phyloP scores from a whole-genome alignment of 192 early-diverging fungal genomes.

The Backusella sp. region DNA sequence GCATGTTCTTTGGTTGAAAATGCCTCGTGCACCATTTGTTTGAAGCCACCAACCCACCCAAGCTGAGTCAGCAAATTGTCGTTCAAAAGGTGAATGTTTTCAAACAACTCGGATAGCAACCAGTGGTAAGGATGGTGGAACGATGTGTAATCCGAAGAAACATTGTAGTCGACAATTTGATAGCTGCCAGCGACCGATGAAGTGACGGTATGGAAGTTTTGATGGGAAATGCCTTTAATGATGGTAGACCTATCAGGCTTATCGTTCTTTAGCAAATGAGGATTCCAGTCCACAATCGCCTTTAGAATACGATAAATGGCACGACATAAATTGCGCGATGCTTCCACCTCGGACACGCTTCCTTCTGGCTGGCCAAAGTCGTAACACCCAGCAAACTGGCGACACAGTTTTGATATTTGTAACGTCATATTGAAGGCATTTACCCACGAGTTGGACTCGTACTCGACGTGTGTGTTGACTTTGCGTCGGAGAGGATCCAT shows the following conservation, averaged over 20 bases:
- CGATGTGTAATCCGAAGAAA: constrained; percentile 62
- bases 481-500: constrained; percentile 89
- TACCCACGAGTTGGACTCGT: constrained; percentile 89
- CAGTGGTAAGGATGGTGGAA: constrained; percentile 94
- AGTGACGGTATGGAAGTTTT: constrained; percentile 41
- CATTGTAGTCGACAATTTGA: constrained; percentile 57
- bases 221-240: constrained; percentile 16
- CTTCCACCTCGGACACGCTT: background rate
- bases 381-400: constrained; percentile 71
- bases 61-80: constrained; percentile 50
- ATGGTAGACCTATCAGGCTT: background rate
- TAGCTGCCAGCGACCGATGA: constrained; percentile 39
- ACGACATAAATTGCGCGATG: constrained; percentile 19
- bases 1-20: constrained; percentile 34
- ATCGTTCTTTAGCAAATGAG: background rate
- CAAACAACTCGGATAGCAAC: constrained; percentile 79
- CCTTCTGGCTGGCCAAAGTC: background rate
- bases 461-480: constrained; percentile 82
- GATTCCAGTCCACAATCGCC: constrained; percentile 14
- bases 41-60: constrained; percentile 60
- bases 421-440: constrained; percentile 85
- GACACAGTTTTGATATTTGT: constrained; percentile 75
- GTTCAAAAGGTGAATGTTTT: constrained; percentile 62
- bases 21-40: constrained; percentile 52
- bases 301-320: constrained; percentile 25